These are phyloP conservation scores for Cladophialophora psammophila DNA, from an alignment of 2,329 filamentous ascomycete species.

Conservation along the genomic window DNA sequence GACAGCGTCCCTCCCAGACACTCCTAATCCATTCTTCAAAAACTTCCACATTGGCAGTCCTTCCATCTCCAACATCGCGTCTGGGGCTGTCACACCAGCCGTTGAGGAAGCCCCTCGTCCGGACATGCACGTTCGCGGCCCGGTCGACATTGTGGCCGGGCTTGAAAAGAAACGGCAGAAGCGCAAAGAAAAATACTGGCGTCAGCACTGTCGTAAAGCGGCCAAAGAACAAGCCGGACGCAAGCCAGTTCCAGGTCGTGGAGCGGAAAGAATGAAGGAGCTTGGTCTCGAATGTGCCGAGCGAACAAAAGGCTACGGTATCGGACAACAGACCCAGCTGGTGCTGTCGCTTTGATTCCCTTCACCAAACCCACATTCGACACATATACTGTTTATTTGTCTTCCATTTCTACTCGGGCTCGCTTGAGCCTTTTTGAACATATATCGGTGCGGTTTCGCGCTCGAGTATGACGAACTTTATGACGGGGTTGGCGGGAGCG, in stretches of 20 bases:
- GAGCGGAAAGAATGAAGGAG: slow-evolving; percentile 91
- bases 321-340: slow-evolving; percentile 63
- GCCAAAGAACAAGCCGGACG: slow-evolving; percentile 71
- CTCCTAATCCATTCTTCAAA: slow-evolving; percentile 71
- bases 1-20: slow-evolving; percentile 86
- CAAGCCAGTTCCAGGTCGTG: slow-evolving; percentile 79
- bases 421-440: slow-evolving; percentile 21
- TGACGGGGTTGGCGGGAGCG: slow-evolving; percentile 21
- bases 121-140: slow-evolving; percentile 79
- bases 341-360: slow-evolving; percentile 71
- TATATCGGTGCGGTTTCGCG: slow-evolving; percentile 15
- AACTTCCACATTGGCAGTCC: slow-evolving; percentile 47
- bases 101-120: slow-evolving; percentile 42
- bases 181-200: slow-evolving; percentile 88
- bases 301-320: slow-evolving; percentile 73
- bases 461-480: slow-evolving; percentile 31
- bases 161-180: slow-evolving; percentile 93
- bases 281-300: slow-evolving; percentile 88
- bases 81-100: slow-evolving; percentile 34
- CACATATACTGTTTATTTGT: slow-evolving; percentile 30
- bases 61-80: slow-evolving; percentile 42
- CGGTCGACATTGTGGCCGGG: slow-evolving; percentile 96
- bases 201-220: slow-evolving; percentile 85
- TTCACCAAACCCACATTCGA: slow-evolving; percentile 16
- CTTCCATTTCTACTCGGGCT: slow-evolving; percentile 23